Evolutionary conservation across 768 basidiomycete genomes (phyloP), one percentile per base, ranked within the genome.

Genomic region (Gloeostereum incarnatum): DNA sequence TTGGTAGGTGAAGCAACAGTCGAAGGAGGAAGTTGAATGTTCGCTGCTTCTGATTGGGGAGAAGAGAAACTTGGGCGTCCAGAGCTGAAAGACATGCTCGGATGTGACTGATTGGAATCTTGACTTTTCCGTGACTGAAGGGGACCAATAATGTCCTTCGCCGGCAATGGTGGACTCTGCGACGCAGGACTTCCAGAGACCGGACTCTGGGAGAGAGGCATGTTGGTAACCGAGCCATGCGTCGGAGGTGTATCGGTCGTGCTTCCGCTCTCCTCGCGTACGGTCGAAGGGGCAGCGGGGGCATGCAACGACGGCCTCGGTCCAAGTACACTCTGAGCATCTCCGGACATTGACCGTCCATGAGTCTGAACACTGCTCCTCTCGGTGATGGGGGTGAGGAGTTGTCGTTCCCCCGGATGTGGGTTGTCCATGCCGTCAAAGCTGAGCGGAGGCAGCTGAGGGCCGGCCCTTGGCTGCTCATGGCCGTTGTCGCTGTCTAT

Each of bases 301-400:
- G 29, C 29, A 22, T 32, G 29, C 4, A 40, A 43, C 35, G 45
- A 45, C 22, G 47, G 49, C 38, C 45, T 44, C 16, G 44, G 19
- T 49, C 41, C 42, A 47, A 40, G 25, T 41, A 38, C 31, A 44
- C 35, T 40, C 10, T 27, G 45, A 18, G 49, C 51, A 31, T 56
- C 56, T 6, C 49, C 35, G 1, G 59, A 54, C 31, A 47, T 42
- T 2, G 47, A 49, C 18, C 53, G 52, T 11, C 43, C 44, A 21
- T 54, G 49, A 9, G 59, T 60, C 40, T 50, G 47, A 32, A 51
- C 43, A 36, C 53, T 59, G 42, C 59, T 62, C 25, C 56, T 51
- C 51, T 88, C 85, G 2, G 76, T 77, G 43, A 87, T 86, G 6
- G 83, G 81, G 2, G 83, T 73, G 41, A 85, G 55, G 5, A 62